Evolutionary conservation across 2,329 filamentous ascomycete genomes (phyloP), one percentile per base, ranked within the genome.

Genomic region (Aspergillus sergii): DNA sequence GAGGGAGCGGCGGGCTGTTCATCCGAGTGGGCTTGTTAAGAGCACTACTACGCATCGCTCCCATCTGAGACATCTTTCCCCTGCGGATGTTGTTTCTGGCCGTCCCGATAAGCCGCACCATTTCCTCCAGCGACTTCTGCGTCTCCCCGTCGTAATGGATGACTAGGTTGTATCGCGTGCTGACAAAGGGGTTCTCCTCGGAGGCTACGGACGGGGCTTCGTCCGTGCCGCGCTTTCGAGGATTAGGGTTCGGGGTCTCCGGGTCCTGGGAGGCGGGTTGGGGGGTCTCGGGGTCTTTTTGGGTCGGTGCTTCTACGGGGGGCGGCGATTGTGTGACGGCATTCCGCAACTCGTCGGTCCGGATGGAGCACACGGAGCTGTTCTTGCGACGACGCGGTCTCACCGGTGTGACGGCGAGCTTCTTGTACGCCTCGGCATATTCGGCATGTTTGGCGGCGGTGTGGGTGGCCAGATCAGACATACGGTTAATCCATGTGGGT

Each of bases 71-170:
- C 59, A 91, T 91, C 79, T 92, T 95, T 58, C 90, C 92, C 78
- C 94, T 96, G 56, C 94, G 89, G 76, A 97, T 89, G 68, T 92
- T 83, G 77, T 96, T 96, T 62, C 94, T 85, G 57, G 91, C 91
- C 1, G 88, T 87, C 6, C 91, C 92, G 41, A 97, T 89, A 61
- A 91, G 90, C 65, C 92, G 89, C 61, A 97, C 93, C 57, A 97
- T 81, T 60, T 90, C 85, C 71, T 96, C 93, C 68, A 97, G 93
- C 45, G 90, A 88, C 57, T 88, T 88, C 74, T 97, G 93, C 4
- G 96, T 89, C 65, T 92, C 89, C 69, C 91, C 92, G 74, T 97
- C 94, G 75, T 97, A 97, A 78, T 93, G 94, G n/a, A 97, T 91
- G 46, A 95, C 89, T 54, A 94, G 89, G 84, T 92, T 91, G 62